Evolutionary conservation across 2,329 filamentous ascomycete genomes (phyloP).

Genomic region (Monosporascus cannonballus): DNA sequence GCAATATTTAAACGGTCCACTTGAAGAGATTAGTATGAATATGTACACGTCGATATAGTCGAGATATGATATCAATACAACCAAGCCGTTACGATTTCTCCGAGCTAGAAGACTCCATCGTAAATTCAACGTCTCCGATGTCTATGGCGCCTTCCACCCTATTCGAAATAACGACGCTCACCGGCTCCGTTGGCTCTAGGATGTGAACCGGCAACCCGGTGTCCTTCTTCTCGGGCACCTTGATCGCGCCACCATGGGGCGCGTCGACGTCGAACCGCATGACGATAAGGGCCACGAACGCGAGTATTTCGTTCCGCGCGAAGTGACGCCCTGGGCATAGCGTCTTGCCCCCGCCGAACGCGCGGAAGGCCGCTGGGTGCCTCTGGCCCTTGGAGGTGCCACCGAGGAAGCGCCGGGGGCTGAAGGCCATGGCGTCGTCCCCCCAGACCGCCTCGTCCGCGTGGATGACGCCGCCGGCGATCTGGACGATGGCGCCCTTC

Average conservation of each 20-base stretch:
- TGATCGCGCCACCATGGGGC: constrained; percentile 12
- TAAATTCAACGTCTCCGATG: constrained; percentile 7
- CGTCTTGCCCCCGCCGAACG: constrained; percentile 34
- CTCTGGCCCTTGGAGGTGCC: constrained; percentile 2
- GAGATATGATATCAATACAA: too few species aligned
- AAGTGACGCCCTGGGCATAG: constrained; percentile 34
- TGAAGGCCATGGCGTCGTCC: constrained; percentile 32
- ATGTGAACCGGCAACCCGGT: constrained; percentile 25
- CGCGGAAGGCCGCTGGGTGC: constrained; percentile 28
- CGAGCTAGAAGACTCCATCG: constrained; percentile 3
- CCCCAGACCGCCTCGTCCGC: constrained; percentile 36
- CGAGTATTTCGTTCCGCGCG: constrained; percentile 32
- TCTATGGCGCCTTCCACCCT: constrained; percentile 2
- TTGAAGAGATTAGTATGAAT: too few species aligned
- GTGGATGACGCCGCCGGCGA: constrained; percentile 38
- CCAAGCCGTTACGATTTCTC: too few species aligned
- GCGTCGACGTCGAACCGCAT: constrained; percentile 24
- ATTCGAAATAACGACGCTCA: constrained; percentile 18
- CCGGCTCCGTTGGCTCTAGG: constrained; percentile 19
- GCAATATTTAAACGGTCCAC: too few species aligned
- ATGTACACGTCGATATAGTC: too few species aligned
- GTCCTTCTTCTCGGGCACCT: constrained; percentile 24
- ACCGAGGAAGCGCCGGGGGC: constrained; percentile 33
- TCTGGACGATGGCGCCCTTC: constrained; percentile 36
- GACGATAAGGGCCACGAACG: constrained; percentile 25